phyloP scores from a whole-genome alignment of 352 stramenopile genomes.

The Phytophthora aleatoria region DNA sequence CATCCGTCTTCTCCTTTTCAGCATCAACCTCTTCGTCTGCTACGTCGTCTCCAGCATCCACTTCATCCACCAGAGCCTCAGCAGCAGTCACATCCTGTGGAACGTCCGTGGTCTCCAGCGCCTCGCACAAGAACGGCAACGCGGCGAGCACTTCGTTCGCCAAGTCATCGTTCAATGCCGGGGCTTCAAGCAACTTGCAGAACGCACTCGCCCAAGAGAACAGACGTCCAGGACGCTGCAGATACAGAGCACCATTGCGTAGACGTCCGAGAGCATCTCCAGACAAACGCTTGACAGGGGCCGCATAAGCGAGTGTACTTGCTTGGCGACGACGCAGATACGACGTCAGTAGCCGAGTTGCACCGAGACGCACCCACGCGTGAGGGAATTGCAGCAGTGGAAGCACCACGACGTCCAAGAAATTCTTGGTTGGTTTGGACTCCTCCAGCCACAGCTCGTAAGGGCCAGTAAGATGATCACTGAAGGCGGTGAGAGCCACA shows the following conservation, averaged over 20 bases:
- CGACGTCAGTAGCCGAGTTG: constrained; percentile 61
- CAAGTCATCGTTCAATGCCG: constrained; percentile 54
- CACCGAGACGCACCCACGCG: constrained; percentile 67
- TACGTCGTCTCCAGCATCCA: constrained; percentile 16
- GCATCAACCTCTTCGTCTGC: constrained; percentile 10
- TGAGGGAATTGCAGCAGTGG: constrained; percentile 79
- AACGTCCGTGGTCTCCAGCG: constrained; percentile 60
- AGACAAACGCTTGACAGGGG: constrained; percentile 37
- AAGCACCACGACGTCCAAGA: constrained; percentile 58
- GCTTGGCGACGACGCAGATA: constrained; percentile 63
- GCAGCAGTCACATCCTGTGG: constrained; percentile 61
- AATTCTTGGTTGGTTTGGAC: constrained; percentile 25
- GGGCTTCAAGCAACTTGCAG: constrained; percentile 74
- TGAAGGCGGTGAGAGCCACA: constrained; percentile 65
- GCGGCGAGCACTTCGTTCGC: constrained; percentile 60
- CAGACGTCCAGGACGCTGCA: constrained; percentile 60
- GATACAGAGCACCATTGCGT: constrained; percentile 45
- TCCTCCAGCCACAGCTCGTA: constrained; percentile 70
- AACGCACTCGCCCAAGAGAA: constrained; percentile 64
- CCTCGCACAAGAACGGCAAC: constrained; percentile 66
- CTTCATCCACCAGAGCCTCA: constrained; percentile 26
- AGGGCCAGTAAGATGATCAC: constrained; percentile 55
- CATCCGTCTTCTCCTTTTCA: constrained; percentile 23
- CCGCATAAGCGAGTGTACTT: constrained; percentile 46
- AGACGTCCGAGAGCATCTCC: constrained; percentile 28